phyloP scores from a whole-genome alignment of 129 eudicot species.

The Flaveria linearis region DNA sequence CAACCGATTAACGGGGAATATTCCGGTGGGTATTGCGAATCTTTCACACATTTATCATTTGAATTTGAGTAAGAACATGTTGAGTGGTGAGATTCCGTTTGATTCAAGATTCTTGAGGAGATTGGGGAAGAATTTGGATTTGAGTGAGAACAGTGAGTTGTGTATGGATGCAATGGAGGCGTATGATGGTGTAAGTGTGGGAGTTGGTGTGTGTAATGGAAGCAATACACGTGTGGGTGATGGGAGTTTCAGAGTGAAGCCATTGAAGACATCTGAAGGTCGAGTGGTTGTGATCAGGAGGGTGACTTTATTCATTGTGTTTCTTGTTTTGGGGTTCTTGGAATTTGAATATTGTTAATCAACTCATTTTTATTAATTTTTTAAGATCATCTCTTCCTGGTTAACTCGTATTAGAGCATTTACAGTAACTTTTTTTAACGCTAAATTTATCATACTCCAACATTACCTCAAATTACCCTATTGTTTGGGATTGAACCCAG shows the following conservation, averaged over 20 bases:
- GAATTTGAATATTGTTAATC: constrained; percentile 10
- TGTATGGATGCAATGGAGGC: constrained; percentile 64
- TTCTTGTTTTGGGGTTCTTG: constrained; percentile 34
- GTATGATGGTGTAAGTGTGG: constrained; percentile 34
- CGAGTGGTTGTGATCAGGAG: constrained; percentile 21
- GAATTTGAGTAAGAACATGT: constrained; percentile 70
- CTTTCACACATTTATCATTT: constrained; percentile 68
- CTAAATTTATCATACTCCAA: too few relatives aligned
- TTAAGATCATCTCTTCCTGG: too few relatives aligned
- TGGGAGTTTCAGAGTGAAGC: constrained; percentile 37
- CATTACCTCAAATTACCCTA: too few relatives aligned
- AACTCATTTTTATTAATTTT: too few relatives aligned
- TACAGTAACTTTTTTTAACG: too few relatives aligned
- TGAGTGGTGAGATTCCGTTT: constrained; percentile 72
- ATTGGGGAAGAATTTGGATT: constrained; percentile 66
- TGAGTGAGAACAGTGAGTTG: constrained; percentile 64
- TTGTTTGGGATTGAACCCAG: too few relatives aligned
- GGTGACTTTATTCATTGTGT: constrained; percentile 36
- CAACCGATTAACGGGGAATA: constrained; percentile 62
- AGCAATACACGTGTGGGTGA: constrained; percentile 44
- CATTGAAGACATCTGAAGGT: constrained; percentile 63
- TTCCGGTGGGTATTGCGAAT: constrained; percentile 52
- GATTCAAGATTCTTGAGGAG: constrained; percentile 66
- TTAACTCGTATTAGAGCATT: too few relatives aligned
- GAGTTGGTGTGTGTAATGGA: constrained; percentile 50